Evolutionary conservation across 2,329 filamentous ascomycete species (phyloP).

Genomic region (Mycosphaerella sp.): DNA sequence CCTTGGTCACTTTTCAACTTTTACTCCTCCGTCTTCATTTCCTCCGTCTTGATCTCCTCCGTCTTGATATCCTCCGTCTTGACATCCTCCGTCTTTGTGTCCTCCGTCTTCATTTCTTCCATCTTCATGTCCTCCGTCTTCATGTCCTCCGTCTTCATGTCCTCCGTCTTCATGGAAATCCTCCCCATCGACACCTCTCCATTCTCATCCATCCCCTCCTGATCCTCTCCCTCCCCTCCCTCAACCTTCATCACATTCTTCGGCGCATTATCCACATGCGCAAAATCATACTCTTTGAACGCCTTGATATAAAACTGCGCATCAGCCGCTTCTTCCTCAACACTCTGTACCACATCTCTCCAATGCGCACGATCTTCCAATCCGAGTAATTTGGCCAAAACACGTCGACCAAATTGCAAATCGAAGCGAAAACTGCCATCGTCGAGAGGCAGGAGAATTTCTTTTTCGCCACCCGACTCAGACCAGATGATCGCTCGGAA

Average conservation of each 20-base stretch:
- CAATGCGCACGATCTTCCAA: conserved; percentile 75
- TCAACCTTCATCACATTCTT: neutral
- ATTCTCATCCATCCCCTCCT: neutral
- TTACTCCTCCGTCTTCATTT: no score
- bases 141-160: no score
- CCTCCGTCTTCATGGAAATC: neutral
- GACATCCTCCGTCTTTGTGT: neutral
- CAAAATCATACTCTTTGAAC: conserved; percentile 70
- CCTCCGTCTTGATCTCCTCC: no score
- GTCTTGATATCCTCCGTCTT: no score
- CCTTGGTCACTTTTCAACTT: no score
- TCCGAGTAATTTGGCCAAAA: conserved; percentile 78
- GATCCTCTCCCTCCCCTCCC: no score
- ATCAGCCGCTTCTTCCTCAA: conserved; percentile 72
- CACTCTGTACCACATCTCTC: conserved; percentile 73
- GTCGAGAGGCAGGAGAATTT: conserved; percentile 67
- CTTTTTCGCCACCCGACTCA: conserved; percentile 45
- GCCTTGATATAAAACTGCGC: conserved; percentile 70
- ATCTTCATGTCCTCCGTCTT: no score
- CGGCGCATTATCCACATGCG: neutral
- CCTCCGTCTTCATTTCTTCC: no score
- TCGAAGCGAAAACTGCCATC: conserved; percentile 70
- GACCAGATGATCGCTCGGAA: conserved; percentile 35
- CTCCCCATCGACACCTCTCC: neutral
- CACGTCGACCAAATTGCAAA: conserved; percentile 79